These are phyloP conservation scores for Suillus alpinus DNA, from an alignment of 768 basidiomycete genomes.

Conservation along the genomic window DNA sequence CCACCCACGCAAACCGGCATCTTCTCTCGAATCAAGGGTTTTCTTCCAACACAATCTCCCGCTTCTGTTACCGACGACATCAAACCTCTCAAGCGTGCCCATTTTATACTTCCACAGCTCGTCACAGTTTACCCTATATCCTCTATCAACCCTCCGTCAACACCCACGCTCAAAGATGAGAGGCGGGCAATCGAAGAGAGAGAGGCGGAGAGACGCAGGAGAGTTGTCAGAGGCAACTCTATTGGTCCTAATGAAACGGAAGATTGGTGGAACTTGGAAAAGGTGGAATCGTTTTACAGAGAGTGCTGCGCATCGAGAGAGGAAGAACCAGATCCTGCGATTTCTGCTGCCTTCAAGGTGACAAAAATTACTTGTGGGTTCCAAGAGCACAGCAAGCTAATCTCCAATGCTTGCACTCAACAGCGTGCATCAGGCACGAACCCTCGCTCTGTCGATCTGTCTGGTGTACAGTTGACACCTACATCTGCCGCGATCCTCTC, in stretches of 20 bases:
- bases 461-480: slow-evolving; percentile 70
- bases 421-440: slow-evolving; percentile 52
- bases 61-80: slow-evolving; percentile 37
- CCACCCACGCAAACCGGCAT: slow-evolving; percentile 66
- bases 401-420: slow-evolving; percentile 3
- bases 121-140: slow-evolving; percentile 91
- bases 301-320: slow-evolving; percentile 82
- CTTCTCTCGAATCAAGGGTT: slow-evolving; percentile 70
- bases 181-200: slow-evolving; percentile 75
- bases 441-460: slow-evolving; percentile 77
- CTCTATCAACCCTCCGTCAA: slow-evolving; percentile 78
- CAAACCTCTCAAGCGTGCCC: slow-evolving; percentile 78
- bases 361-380: slow-evolving; percentile 9
- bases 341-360: slow-evolving; percentile 73
- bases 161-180: slow-evolving; percentile 75
- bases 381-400: neutral
- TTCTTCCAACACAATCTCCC: slow-evolving; percentile 59
- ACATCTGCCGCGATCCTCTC: slow-evolving; percentile 78
- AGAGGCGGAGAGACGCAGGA: slow-evolving; percentile 64
- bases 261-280: slow-evolving; percentile 83
- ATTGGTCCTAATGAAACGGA: slow-evolving; percentile 35
- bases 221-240: slow-evolving; percentile 60
- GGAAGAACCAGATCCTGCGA: slow-evolving; percentile 61
- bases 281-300: slow-evolving; percentile 82
- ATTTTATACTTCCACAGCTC: slow-evolving; percentile 87